A percentile compares a stretch with the other conserved stretches of the same genome.
Conservation (phyloP, 805 yeast genomes). For the Lipomyces starkeyi region DNA sequence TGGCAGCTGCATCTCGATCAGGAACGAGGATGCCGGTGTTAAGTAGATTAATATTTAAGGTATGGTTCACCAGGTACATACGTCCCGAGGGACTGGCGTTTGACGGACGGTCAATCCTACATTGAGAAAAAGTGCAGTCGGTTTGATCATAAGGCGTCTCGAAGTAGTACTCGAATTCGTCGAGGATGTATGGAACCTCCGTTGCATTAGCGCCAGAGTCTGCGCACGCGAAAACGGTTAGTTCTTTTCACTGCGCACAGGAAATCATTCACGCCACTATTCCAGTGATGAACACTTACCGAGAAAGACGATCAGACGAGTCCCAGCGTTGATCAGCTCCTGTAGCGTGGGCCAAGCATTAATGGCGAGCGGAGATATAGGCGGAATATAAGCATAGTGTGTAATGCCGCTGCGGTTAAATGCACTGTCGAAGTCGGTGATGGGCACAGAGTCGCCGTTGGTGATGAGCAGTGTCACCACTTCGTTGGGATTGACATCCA, state of each 20-base stretch:
- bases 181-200: background rate
- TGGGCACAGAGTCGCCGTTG: conserved; percentile 1
- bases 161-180: background rate
- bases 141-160: background rate
- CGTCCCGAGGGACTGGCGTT: background rate
- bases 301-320: conserved; percentile 1
- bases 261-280: background rate
- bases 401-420: background rate
- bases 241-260: background rate
- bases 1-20: too few species aligned
- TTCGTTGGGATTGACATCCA: background rate
- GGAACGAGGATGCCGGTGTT: too few species aligned
- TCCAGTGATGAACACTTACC: background rate
- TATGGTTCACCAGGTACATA: conserved; percentile 3
- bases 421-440: background rate
- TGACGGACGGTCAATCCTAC: conserved; percentile 1
- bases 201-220: background rate
- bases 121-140: background rate
- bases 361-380: background rate
- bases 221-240: background rate
- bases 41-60: too few species aligned
- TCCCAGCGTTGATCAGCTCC: background rate
- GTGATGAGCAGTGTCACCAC: conserved; percentile 1
- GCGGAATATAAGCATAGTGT: background rate
- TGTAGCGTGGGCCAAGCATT: background rate